Evolutionary conservation across 108 stramenopile species (phyloP).

Genomic region (Nitzschia sp.): DNA sequence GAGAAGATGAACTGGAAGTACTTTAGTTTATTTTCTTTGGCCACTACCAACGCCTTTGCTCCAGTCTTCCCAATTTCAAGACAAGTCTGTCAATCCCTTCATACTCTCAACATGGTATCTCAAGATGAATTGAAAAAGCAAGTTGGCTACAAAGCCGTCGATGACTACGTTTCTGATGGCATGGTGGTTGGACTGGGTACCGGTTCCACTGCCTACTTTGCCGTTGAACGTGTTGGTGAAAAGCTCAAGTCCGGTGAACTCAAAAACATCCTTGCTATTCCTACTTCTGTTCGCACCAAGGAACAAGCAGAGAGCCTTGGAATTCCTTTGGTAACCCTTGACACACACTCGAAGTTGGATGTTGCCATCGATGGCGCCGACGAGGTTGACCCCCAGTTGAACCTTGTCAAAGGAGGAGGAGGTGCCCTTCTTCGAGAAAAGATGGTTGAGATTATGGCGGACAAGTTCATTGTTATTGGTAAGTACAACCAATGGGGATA

Average conservation of each 20-base stretch:
- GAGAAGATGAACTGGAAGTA: no score
- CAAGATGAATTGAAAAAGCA: slow-evolving; percentile 90
- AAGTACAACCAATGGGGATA: no score
- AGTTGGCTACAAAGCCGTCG: slow-evolving; percentile 90
- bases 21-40: slow-evolving; percentile 16
- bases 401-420: slow-evolving; percentile 98
- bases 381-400: slow-evolving; percentile 93
- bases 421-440: slow-evolving; percentile 96
- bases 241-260: slow-evolving; percentile 85
- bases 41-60: slow-evolving; percentile 28
- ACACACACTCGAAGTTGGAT: slow-evolving; percentile 94
- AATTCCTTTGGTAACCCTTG: slow-evolving; percentile 94
- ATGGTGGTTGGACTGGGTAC: slow-evolving; percentile 99
- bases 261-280: slow-evolving; percentile 94
- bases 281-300: slow-evolving; percentile 96
- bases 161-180: slow-evolving; percentile 89
- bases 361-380: slow-evolving; percentile 99
- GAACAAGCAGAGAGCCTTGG: slow-evolving; percentile 90
- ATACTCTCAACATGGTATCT: slow-evolving; percentile 31
- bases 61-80: no score
- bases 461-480: slow-evolving; percentile 88
- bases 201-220: slow-evolving; percentile 97
- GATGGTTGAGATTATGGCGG: slow-evolving; percentile 89
- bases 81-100: not conserved
- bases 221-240: slow-evolving; percentile 96